phyloP scores from a whole-genome alignment of 2,329 filamentous ascomycete genomes.

The Diaporthe ilicicola region DNA sequence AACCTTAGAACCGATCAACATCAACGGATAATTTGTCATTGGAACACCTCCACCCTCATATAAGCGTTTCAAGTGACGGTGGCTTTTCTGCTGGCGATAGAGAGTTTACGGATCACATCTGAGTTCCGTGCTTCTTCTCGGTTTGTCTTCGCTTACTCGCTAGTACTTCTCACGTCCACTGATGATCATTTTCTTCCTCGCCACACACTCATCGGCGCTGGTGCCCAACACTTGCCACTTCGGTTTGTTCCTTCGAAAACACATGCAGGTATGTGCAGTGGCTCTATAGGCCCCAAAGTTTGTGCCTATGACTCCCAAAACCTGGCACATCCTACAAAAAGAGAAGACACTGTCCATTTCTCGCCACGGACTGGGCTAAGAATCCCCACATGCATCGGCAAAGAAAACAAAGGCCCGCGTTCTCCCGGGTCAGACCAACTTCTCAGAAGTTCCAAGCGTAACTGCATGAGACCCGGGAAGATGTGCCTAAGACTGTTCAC shows the following conservation, averaged over 20 bases:
- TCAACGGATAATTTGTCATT: too few species aligned
- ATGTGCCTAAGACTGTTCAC: neutral
- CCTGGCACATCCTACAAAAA: fast-evolving
- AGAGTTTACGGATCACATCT: neutral
- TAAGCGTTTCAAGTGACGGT: too few species aligned
- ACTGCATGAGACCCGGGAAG: neutral
- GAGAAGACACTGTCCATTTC: neutral
- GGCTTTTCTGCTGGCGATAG: too few species aligned
- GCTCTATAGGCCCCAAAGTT: neutral
- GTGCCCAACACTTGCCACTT: neutral
- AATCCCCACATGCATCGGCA: neutral
- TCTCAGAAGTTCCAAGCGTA: neutral
- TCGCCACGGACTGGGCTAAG: too few species aligned
- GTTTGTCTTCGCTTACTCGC: neutral
- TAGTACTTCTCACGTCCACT: neutral
- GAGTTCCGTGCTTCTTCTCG: too few species aligned
- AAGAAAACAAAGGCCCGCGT: neutral
- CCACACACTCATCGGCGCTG: neutral
- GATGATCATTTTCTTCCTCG: too few species aligned
- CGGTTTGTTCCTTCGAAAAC: fast-evolving
- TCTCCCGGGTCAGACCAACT: too few species aligned
- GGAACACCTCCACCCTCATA: too few species aligned
- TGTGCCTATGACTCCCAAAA: neutral
- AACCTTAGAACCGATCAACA: too few species aligned
- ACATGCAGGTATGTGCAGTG: neutral